phyloP scores from a whole-genome alignment of 306 rosid genomes.

The Citrullus mucosospermus region DNA sequence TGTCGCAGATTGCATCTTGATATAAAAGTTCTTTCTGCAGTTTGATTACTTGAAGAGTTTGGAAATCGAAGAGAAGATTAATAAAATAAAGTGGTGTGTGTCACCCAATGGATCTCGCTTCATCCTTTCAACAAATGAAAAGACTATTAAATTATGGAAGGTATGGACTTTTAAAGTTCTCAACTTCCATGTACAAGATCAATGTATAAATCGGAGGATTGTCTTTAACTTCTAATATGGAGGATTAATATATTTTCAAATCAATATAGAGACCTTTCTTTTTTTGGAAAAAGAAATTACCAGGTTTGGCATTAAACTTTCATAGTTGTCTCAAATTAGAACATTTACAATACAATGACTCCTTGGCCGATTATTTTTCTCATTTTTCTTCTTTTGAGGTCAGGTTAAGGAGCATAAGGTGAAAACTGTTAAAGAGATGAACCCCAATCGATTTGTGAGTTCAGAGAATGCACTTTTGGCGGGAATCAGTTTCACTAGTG shows the following conservation, averaged over 20 bases:
- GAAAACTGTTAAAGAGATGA: slow-evolving; percentile 34
- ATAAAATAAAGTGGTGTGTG: slow-evolving; percentile 45
- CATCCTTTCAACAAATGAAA: slow-evolving; percentile 52
- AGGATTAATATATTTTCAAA: background rate
- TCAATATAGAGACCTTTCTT: background rate
- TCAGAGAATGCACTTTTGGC: slow-evolving; percentile 47
- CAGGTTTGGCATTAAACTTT: background rate
- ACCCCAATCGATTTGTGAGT: slow-evolving; percentile 19
- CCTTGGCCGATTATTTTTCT: background rate
- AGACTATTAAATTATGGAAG: slow-evolving; percentile 64
- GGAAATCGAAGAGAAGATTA: slow-evolving; percentile 53
- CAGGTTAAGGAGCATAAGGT: slow-evolving; percentile 48
- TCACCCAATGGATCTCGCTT: slow-evolving; percentile 35
- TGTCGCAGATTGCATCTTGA: background rate
- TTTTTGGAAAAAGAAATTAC: background rate
- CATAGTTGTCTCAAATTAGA: background rate
- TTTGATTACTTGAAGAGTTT: slow-evolving; percentile 50
- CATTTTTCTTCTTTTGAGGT: slow-evolving; percentile 12
- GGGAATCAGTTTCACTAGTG: slow-evolving; percentile 37
- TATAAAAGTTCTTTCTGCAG: slow-evolving; percentile 12
- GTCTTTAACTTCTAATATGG: background rate
- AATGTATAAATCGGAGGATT: background rate
- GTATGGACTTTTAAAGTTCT: slow-evolving; percentile 10
- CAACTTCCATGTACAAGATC: background rate
- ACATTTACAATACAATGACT: background rate